Evolutionary conservation across 768 basidiomycete species (phyloP), one percentile per base, ranked within the genome.

Genomic region (Boletus insuetus): DNA sequence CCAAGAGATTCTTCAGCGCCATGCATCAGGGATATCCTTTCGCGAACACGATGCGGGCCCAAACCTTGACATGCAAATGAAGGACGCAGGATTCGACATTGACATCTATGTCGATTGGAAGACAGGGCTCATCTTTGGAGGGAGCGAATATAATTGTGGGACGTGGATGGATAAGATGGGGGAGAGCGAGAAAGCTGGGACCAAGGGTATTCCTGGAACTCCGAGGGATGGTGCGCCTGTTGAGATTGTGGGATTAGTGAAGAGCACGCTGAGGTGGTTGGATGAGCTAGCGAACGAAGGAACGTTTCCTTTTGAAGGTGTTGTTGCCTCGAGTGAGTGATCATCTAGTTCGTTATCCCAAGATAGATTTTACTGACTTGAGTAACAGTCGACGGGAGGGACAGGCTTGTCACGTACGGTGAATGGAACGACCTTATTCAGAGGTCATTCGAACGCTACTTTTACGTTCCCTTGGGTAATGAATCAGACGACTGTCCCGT

Each of bases 81-180:
- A 75, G 52, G 86, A 91, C 57, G 81, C 84, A 56, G 97, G 97
- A 2, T 99, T 99, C 75, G 82, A 96, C 69, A 93, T 98, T 64
- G 83, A 92, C 64, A 89, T 98, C 59, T 73, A 83, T 24, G 94
- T 98, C n/a, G 94, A 99, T 70, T 99, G 97, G 97, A 77, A 81
- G 61, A 98, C 92, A 1, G 97, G 97, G 2, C 70, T 98, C 56
- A 83, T 96, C 61, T 78, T 84, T 55, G 97, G 97, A 26, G 97
- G 97, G 9, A 98, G 85, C 69, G 74, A 75, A 52, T 73, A 80
- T 64, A 96, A 96, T 63, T 95, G 94, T 67, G 94, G 94, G 12
- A 95, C 94, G 1, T 96, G 94, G 94, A 94, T 94, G 94, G 94
- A 96, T 76, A 96, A 96, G 80, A 95, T 95, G 93, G 97, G 97